Conservation (phyloP, 306 rosid species). For the Cajanus cajan region DNA sequence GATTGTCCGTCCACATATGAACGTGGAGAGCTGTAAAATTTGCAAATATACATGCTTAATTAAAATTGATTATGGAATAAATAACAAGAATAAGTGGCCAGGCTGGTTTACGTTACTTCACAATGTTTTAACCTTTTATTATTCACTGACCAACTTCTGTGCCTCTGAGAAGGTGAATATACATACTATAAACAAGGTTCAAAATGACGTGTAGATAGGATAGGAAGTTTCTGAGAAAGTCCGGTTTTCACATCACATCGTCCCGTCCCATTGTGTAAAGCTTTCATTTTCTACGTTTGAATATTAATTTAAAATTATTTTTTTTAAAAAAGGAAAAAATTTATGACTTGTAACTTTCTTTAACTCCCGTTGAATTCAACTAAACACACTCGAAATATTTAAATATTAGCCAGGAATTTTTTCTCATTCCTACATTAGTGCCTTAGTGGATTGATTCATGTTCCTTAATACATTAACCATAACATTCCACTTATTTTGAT, state of each 20-base stretch:
- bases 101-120: not conserved
- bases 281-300: too few relatives aligned
- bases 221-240: not conserved
- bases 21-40: not conserved
- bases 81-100: not conserved
- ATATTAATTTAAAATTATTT: too few relatives aligned
- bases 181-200: not conserved
- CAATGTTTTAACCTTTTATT: not conserved
- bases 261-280: not conserved
- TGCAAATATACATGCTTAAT: not conserved
- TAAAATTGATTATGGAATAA: not conserved
- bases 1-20: not conserved
- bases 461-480: not conserved
- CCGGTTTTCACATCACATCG: not conserved
- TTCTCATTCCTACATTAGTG: not conserved
- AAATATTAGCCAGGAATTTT: not conserved
- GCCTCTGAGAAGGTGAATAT: not conserved
- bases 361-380: too few relatives aligned
- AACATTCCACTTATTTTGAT: not conserved
- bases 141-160: not conserved
- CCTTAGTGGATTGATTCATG: not conserved
- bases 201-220: not conserved
- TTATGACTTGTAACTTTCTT: too few relatives aligned
- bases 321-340: too few relatives aligned
- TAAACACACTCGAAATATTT: too few relatives aligned